Evolutionary conservation across 1,284 basidiomycete species (phyloP).

Genomic region (Singerocomus inundabilis): DNA sequence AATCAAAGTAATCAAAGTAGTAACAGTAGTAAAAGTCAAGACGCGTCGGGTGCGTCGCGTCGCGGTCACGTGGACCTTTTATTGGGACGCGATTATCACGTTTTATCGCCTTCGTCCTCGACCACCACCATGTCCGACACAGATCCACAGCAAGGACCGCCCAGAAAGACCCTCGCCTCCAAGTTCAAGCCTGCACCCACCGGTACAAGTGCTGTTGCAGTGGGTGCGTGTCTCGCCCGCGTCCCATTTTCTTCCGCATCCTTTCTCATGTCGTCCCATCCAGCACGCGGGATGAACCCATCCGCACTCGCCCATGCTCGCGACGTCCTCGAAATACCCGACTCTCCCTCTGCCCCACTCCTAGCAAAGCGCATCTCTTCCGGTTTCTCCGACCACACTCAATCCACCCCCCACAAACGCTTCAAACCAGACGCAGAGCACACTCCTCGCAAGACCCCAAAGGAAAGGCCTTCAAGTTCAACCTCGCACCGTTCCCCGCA

Average conservation of each 20-base stretch:
- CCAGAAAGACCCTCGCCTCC: slow-evolving; percentile 23
- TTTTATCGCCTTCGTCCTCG: slow-evolving; percentile 7
- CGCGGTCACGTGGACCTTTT: slow-evolving; percentile 28
- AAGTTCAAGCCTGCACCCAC: slow-evolving; percentile 41
- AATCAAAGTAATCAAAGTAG: no score
- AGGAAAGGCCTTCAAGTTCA: slow-evolving; percentile 4
- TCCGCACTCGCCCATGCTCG: slow-evolving; percentile 3
- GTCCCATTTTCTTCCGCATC: slow-evolving; percentile 7
- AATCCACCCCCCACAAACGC: slow-evolving; percentile 41
- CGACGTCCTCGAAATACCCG: slow-evolving; percentile 40
- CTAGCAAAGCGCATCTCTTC: slow-evolving; percentile 45
- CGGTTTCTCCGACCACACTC: slow-evolving; percentile 36
- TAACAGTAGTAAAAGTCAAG: no score
- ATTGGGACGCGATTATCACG: slow-evolving; percentile 19
- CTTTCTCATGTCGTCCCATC: neutral
- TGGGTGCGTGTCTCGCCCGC: slow-evolving; percentile 9
- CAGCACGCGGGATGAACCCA: slow-evolving; percentile 15
- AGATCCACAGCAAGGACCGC: neutral
- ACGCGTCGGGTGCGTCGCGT: no score
- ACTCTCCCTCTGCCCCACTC: slow-evolving; percentile 32
- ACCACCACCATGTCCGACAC: slow-evolving; percentile 5
- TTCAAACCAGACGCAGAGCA: slow-evolving; percentile 46
- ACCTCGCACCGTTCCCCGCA: slow-evolving; percentile 13
- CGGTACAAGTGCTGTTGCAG: slow-evolving; percentile 3
- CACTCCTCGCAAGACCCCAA: slow-evolving; percentile 10